Percentiles rank a stretch among this genome's conserved stretches.
phyloP scores from a whole-genome alignment of 768 basidiomycete genomes.

The Pholiota microspora region DNA sequence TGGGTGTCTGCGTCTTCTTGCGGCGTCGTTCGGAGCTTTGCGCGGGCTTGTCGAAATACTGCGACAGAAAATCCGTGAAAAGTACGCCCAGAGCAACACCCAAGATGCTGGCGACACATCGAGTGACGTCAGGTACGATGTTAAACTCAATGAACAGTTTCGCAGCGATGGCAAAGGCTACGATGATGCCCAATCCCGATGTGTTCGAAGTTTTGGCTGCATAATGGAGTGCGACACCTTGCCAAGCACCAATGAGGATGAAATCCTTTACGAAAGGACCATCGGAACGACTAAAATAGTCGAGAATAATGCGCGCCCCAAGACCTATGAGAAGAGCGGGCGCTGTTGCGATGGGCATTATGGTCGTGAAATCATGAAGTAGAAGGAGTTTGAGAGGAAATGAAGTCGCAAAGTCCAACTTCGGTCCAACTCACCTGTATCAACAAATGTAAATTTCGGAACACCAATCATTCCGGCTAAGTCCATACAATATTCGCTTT shows the following conservation, averaged over 20 bases:
- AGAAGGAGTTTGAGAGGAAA: constrained; percentile 8
- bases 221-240: constrained; percentile 73
- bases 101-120: constrained; percentile 58
- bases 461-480: neutral
- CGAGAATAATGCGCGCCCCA: constrained; percentile 68
- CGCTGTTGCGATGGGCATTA: constrained; percentile 48
- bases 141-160: constrained; percentile 68
- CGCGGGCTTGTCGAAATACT: constrained; percentile 54
- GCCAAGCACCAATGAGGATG: constrained; percentile 70
- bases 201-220: constrained; percentile 53
- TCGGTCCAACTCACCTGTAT: constrained; percentile 1
- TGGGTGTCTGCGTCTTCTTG: constrained; percentile 24
- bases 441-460: constrained; percentile 20
- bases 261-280: constrained; percentile 53
- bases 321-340: constrained; percentile 73
- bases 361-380: constrained; percentile 9
- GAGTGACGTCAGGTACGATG: constrained; percentile 48
- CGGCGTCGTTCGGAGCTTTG: constrained; percentile 31
- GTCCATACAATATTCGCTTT: too few species aligned
- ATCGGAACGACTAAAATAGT: constrained; percentile 48
- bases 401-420: neutral
- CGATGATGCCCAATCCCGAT: constrained; percentile 50
- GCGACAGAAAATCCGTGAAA: constrained; percentile 68
- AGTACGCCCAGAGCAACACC: constrained; percentile 70
- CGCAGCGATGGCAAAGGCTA: constrained; percentile 54